A percentile compares a stretch with the other conserved stretches of the same genome.
phyloP scores from a whole-genome alignment of 305 asterid species.

The Fraxinus angustifolia region DNA sequence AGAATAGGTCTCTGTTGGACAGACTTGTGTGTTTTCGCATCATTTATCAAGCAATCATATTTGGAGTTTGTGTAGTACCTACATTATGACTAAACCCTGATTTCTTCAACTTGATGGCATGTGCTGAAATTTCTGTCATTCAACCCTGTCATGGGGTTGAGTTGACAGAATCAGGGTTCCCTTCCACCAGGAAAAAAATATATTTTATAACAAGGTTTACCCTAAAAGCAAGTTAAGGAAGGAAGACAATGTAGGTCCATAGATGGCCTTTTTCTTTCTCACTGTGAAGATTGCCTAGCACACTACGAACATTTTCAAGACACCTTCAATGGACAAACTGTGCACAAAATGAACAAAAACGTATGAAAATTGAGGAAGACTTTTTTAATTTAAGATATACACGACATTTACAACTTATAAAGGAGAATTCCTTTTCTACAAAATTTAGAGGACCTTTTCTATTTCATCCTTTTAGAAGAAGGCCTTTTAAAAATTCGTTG shows the following conservation, averaged over 20 bases:
- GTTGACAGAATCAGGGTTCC: not conserved
- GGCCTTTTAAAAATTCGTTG: not conserved
- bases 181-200: not conserved
- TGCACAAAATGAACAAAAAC: not conserved
- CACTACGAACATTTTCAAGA: not conserved
- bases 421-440: not conserved
- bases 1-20: not conserved
- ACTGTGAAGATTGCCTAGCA: not conserved
- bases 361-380: not conserved
- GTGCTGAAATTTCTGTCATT: not conserved
- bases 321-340: not conserved
- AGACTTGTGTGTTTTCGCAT: not conserved
- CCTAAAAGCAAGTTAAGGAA: not conserved
- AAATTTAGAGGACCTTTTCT: not conserved
- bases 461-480: not conserved
- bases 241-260: not conserved
- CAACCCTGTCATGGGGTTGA: not conserved
- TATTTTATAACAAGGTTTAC: not conserved
- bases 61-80: not conserved
- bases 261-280: not conserved
- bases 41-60: not conserved
- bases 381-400: not conserved
- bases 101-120: not conserved
- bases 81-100: not conserved
- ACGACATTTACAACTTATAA: not conserved